A percentile compares a stretch with the other conserved stretches of the same genome.
These are phyloP conservation scores for Oldenlandia corymbosa DNA, from an alignment of 257 asterid genomes.

Conservation along the genomic window DNA sequence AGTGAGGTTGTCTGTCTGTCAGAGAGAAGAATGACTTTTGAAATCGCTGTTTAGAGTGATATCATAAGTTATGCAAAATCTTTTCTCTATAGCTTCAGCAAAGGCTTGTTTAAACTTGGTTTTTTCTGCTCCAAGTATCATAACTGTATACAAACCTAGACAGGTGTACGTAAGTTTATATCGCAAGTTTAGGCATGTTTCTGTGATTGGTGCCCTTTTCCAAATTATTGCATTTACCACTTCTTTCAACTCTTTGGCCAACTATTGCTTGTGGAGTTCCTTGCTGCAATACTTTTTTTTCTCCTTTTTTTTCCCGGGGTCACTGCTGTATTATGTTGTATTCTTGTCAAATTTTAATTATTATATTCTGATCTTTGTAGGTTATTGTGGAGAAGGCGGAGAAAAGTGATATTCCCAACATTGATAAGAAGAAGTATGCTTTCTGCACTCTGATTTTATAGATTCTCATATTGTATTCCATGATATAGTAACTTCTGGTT, in stretches of 20 bases:
- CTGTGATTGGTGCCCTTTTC: not conserved
- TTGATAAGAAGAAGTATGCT: conserved; percentile 65
- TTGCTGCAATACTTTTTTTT: not conserved
- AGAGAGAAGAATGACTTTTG: no score
- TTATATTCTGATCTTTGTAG: conserved; percentile 23
- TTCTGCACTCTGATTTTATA: not conserved
- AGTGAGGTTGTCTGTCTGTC: no score
- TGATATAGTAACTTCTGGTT: not conserved
- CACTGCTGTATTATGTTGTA: not conserved
- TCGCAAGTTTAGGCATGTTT: not conserved
- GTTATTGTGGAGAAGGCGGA: conserved; percentile 77
- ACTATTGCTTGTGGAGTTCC: not conserved
- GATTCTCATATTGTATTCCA: not conserved
- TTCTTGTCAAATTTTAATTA: not conserved
- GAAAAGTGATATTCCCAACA: conserved; percentile 57
- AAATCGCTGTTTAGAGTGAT: no score
- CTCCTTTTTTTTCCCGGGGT: not conserved
- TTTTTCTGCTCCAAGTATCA: not conserved
- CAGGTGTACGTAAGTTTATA: not conserved
- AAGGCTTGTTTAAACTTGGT: not conserved
- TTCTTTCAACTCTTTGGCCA: not conserved
- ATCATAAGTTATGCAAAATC: no score
- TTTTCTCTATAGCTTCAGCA: no score
- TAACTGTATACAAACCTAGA: not conserved
- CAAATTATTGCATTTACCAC: not conserved